Base-by-base conservation (phyloP, 345 rosid species). In the Salix udensis region DNA sequence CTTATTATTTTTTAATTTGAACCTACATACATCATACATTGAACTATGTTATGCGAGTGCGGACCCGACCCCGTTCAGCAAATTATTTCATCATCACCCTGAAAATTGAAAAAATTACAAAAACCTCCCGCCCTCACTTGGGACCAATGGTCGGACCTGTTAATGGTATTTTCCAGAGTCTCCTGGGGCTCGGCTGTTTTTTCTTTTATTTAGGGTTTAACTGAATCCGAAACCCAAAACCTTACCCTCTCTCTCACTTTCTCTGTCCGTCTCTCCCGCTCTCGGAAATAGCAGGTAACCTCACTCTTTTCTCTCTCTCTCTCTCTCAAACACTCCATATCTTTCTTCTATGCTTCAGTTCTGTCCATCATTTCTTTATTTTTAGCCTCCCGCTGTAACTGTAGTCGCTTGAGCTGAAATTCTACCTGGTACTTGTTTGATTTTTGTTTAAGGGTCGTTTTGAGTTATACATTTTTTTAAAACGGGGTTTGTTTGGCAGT, bases 191-290 rank as follows among this genome's bases (percentile, higher is more conserved):
- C 37, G 24, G 44, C 40, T 76, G 16, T 37, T 37, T 24, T n/a
- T 30, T 6, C 28, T 10, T 67, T 18, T 7, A 5, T 18, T 68
- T 76, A 61, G 79, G 79, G 79, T 76, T 76, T 60, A 67, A 31
- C 55, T 4, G 23, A 26, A 2, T 28, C 69, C 16, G 61, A 40
- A 40, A 39, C 50, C 26, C 55, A 26, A n/a, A 52, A 52, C 65
- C 72, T 14, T 26, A 53, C 37, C 39, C 28, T 14, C 23, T 70
- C 1, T 4, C 42, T 61, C 66, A 8, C 4, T 9, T 2, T n/a
- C 14, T 23, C 66, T 34, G 9, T 52, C 6, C 53, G 65, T 48
- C 12, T 62, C 68, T 24, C 70, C 65, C 11, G 50, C 30, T 16
- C 37, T 7, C 50, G 65, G 42, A 7, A 36, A 11, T 31, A 46